Evolutionary conservation across 176 grass and related monocot genomes (phyloP).

Genomic region (Saccharum officinarum): DNA sequence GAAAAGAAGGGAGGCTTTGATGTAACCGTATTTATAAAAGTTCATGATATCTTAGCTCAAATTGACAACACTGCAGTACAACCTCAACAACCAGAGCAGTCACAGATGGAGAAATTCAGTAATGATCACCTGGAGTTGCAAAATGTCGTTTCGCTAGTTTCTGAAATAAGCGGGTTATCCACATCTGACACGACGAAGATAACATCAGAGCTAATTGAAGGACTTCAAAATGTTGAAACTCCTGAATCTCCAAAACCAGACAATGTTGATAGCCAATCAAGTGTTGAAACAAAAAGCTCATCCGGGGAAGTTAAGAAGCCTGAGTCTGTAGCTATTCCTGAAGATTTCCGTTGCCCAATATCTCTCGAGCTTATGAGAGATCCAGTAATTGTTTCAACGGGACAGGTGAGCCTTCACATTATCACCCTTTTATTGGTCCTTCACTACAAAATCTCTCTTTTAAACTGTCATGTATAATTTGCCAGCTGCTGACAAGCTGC

Average conservation of each 20-base stretch:
- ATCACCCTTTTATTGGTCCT: background rate
- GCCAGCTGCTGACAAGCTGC: conserved; percentile 24
- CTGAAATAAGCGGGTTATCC: conserved; percentile 64
- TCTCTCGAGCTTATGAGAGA: conserved; percentile 94
- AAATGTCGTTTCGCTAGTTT: conserved; percentile 51
- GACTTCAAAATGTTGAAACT: conserved; percentile 37
- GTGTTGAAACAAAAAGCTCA: conserved; percentile 27
- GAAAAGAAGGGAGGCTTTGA: conserved; percentile 67
- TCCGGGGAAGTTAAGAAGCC: conserved; percentile 58
- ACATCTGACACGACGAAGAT: conserved; percentile 48
- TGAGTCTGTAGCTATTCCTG: conserved; percentile 61
- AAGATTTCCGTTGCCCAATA: conserved; percentile 93
- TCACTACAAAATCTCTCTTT: background rate
- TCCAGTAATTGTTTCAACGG: conserved; percentile 95
- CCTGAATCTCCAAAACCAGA: conserved; percentile 33
- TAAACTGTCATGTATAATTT: conserved; percentile 26
- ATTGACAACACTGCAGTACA: conserved; percentile 37
- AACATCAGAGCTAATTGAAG: conserved; percentile 54
- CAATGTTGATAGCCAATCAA: conserved; percentile 33
- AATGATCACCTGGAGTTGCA: conserved; percentile 52
- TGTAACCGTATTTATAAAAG: conserved; percentile 66
- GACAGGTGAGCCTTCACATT: conserved; percentile 62
- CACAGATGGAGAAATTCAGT: conserved; percentile 28
- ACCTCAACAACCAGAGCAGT: conserved; percentile 40
- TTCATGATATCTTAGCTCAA: conserved; percentile 61